These are phyloP conservation scores for Peniophora sp. DNA, from an alignment of 1,284 basidiomycete genomes.

Conservation along the genomic window DNA sequence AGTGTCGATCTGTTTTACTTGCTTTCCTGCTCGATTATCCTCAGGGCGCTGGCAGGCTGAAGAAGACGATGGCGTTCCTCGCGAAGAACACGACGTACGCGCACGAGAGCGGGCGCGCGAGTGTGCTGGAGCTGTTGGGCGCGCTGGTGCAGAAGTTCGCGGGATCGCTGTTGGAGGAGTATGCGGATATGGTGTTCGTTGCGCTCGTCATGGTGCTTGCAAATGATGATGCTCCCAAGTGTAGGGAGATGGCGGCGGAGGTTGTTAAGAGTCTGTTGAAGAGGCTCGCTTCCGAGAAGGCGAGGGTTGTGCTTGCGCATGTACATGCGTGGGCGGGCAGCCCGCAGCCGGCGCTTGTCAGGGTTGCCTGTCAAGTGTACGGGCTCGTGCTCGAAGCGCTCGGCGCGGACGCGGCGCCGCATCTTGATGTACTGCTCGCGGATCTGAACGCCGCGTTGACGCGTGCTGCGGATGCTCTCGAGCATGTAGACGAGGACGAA, in stretches of 20 bases:
- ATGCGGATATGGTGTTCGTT: constrained; percentile 88
- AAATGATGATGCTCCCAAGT: constrained; percentile 88
- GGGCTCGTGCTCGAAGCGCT: constrained; percentile 71
- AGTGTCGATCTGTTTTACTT: constrained; percentile 82
- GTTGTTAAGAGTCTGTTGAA: constrained; percentile 74
- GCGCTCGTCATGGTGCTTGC: constrained; percentile 89
- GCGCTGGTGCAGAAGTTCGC: constrained; percentile 87
- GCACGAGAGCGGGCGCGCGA: constrained; percentile 84
- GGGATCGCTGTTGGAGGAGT: constrained; percentile 66
- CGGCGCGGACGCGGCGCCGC: constrained; percentile 38
- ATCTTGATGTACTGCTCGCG: constrained; percentile 47
- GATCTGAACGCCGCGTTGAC: constrained; percentile 49
- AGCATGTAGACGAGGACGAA: constrained; percentile 31
- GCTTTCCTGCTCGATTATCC: constrained; percentile 98
- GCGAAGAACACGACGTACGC: constrained; percentile 92
- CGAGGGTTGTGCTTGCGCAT: constrained; percentile 58
- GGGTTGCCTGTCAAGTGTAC: constrained; percentile 77
- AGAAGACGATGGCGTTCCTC: constrained; percentile 86
- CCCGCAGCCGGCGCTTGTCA: constrained; percentile 51
- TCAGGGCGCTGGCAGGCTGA: constrained; percentile 87
- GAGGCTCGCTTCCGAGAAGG: constrained; percentile 57
- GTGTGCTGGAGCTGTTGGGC: constrained; percentile 85
- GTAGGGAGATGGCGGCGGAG: constrained; percentile 80
- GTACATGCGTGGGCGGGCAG: constrained; percentile 79
- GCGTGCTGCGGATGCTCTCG: constrained; percentile 34